phyloP scores from a whole-genome alignment of 176 grass and related monocot species.

The Oryza brachyantha region DNA sequence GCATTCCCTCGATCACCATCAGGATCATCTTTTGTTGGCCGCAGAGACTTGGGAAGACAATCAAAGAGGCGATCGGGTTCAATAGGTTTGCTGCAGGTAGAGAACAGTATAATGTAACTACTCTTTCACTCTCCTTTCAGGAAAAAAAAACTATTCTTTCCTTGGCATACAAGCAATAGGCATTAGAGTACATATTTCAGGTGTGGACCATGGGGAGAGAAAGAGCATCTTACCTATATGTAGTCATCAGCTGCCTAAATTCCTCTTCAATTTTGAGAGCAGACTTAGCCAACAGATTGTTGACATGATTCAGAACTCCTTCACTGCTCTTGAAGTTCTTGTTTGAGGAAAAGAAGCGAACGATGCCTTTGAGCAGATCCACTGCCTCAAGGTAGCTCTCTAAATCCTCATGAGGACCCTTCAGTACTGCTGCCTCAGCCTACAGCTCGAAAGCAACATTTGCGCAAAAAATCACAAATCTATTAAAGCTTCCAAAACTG shows the following conservation, averaged over 20 bases:
- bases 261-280: conserved; percentile 79
- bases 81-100: conserved; percentile 78
- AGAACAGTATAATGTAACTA: conserved; percentile 10
- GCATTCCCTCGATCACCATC: conserved; percentile 27
- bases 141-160: too few relatives aligned
- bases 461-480: background rate
- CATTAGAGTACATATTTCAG: background rate
- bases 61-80: conserved; percentile 81
- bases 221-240: conserved; percentile 47
- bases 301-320: conserved; percentile 63
- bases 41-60: conserved; percentile 70
- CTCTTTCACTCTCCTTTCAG: background rate
- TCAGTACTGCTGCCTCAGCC: conserved; percentile 77
- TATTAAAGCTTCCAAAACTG: too few relatives aligned
- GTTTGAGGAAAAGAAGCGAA: conserved; percentile 62
- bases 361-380: conserved; percentile 67
- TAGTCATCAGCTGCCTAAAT: conserved; percentile 72
- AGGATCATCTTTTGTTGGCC: conserved; percentile 44
- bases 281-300: conserved; percentile 66
- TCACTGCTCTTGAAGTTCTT: conserved; percentile 78
- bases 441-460: conserved; percentile 17
- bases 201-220: background rate
- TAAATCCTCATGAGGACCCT: conserved; percentile 88
- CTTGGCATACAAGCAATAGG: background rate
- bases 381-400: conserved; percentile 83